Conservation (phyloP, 805 yeast genomes). For the Candida sakaeoensis region DNA sequence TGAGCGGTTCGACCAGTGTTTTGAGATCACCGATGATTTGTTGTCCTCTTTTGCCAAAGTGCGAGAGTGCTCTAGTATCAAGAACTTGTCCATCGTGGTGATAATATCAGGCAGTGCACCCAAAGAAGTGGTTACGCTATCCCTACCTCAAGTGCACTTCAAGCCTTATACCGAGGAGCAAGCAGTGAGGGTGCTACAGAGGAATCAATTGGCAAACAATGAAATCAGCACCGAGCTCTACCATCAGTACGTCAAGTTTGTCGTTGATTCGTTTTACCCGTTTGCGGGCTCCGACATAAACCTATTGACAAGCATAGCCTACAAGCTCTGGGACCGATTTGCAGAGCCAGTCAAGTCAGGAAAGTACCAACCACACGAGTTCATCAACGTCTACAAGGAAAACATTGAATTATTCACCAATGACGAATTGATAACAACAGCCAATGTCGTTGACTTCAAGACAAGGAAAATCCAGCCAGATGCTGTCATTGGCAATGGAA, state of each 20-base stretch:
- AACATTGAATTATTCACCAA: constrained; percentile 23
- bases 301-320: constrained; percentile 28
- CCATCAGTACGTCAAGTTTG: constrained; percentile 40
- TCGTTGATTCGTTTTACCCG: constrained; percentile 43
- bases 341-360: constrained; percentile 23
- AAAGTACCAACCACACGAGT: constrained; percentile 21
- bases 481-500: constrained; percentile 13
- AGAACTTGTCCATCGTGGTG: constrained; percentile 35
- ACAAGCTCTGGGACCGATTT: constrained; percentile 32
- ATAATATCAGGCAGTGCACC: constrained; percentile 40
- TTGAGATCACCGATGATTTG: constrained; percentile 39
- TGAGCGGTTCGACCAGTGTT: constrained; percentile 46
- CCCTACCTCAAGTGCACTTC: constrained; percentile 41
- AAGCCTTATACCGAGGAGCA: constrained; percentile 34
- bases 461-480: constrained; percentile 20
- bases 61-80: constrained; percentile 37
- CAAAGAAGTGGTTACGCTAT: constrained; percentile 31
- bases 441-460: constrained; percentile 24
- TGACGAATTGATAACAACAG: constrained; percentile 29
- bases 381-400: constrained; percentile 32
- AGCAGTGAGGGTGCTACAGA: constrained; percentile 34
- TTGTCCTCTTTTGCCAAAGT: constrained; percentile 37
- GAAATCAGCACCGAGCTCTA: constrained; percentile 29
- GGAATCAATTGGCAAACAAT: constrained; percentile 19
- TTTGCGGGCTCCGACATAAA: constrained; percentile 44